Conservation (phyloP, 441 rosid genomes). For the Metrosideros polymorpha region DNA sequence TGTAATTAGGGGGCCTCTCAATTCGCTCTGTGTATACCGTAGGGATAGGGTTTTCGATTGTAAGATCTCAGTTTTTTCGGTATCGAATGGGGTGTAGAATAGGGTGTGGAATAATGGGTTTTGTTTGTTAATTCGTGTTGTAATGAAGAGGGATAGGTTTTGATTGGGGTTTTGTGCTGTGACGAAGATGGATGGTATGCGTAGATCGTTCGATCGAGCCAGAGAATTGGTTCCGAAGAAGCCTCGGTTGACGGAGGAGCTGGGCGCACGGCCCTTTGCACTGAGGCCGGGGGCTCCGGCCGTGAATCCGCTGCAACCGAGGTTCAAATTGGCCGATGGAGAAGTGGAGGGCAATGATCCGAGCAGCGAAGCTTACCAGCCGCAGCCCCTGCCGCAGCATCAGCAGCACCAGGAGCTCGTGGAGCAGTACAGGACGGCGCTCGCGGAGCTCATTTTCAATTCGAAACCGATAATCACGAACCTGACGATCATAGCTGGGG, state of each 20-base stretch:
- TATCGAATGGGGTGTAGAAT: neutral
- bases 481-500: slow-evolving; percentile 94
- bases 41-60: neutral
- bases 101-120: neutral
- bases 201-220: slow-evolving; percentile 79
- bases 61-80: neutral
- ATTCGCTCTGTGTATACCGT: neutral
- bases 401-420: slow-evolving; percentile 84
- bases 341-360: slow-evolving; percentile 43
- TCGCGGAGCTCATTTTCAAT: slow-evolving; percentile 91
- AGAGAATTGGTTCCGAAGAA: slow-evolving; percentile 66
- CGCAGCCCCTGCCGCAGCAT: slow-evolving; percentile 38
- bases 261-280: slow-evolving; percentile 19
- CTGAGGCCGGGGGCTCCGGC: slow-evolving; percentile 22
- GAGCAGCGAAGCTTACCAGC: slow-evolving; percentile 47
- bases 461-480: slow-evolving; percentile 95
- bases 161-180: slow-evolving; percentile 13
- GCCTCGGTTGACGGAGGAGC: slow-evolving; percentile 44
- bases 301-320: slow-evolving; percentile 8
- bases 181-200: slow-evolving; percentile 68
- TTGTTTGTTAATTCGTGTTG: neutral
- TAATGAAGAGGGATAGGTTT: slow-evolving; percentile 3
- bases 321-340: slow-evolving; percentile 27
- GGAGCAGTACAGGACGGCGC: slow-evolving; percentile 82
- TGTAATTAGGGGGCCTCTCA: neutral